phyloP scores from a whole-genome alignment of 352 stramenopile species.

The Pythium dissimile region DNA sequence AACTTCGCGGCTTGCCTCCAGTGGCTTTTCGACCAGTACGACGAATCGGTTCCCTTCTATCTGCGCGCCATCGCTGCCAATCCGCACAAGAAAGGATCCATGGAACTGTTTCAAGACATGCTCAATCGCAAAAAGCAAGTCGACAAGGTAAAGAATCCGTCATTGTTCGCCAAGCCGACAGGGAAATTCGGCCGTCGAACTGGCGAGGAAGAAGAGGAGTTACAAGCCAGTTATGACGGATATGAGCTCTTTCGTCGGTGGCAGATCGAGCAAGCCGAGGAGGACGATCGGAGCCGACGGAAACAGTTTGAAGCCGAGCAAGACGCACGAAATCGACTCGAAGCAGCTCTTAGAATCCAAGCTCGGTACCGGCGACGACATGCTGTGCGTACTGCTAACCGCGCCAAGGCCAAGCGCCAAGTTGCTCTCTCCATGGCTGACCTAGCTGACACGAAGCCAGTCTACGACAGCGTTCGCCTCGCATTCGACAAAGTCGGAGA shows the following conservation, averaged over 20 bases:
- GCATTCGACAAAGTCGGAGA: conserved; percentile 39
- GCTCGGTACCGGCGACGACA: conserved; percentile 54
- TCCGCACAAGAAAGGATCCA: conserved; percentile 51
- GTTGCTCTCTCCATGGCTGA: conserved; percentile 44
- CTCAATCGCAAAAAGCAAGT: conserved; percentile 45
- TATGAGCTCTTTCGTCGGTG: conserved; percentile 68
- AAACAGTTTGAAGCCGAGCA: conserved; percentile 30
- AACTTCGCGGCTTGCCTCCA: conserved; percentile 80
- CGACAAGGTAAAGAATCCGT: conserved; percentile 19
- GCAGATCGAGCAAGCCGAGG: conserved; percentile 53
- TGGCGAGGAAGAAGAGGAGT: conserved; percentile 29
- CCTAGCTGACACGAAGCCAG: conserved; percentile 36
- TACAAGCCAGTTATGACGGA: conserved; percentile 45
- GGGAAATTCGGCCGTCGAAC: conserved; percentile 5
- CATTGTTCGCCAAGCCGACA: conserved; percentile 26
- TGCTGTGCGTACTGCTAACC: conserved; percentile 48
- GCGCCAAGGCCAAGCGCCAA: conserved; percentile 42
- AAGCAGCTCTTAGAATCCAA: conserved; percentile 60
- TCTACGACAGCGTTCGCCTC: conserved; percentile 39
- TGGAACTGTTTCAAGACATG: conserved; percentile 81
- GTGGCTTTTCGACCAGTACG: conserved; percentile 68
- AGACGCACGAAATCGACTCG: conserved; percentile 16
- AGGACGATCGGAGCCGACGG: conserved; percentile 38
- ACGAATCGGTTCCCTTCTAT: conserved; percentile 60
- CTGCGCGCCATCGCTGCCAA: conserved; percentile 58